Evolutionary conservation across 2,329 filamentous ascomycete genomes (phyloP).

Genomic region (Albophoma yamanashiensis): DNA sequence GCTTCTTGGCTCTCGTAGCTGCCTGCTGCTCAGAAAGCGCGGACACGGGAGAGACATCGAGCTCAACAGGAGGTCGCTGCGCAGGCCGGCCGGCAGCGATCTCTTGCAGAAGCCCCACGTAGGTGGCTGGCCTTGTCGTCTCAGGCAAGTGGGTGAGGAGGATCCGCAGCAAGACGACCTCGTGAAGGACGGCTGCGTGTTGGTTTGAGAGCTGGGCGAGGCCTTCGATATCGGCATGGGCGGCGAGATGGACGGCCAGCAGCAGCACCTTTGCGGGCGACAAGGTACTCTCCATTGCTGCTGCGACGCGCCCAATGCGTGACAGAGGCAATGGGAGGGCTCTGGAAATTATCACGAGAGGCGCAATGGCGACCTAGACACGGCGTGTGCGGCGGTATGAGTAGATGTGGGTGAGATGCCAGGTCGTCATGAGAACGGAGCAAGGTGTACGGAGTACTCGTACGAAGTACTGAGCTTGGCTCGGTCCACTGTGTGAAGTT

Average conservation of each 20-base stretch:
- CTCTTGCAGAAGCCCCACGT: conserved; percentile 49
- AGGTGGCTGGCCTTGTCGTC: conserved; percentile 50
- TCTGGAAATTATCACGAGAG: background rate
- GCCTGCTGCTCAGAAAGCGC: conserved; percentile 53
- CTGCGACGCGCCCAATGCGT: background rate
- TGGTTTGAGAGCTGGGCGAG: conserved; percentile 49
- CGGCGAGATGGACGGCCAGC: conserved; percentile 60
- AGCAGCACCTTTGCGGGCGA: conserved; percentile 61
- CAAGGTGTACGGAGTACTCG: too few relatives aligned
- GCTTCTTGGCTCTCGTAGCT: conserved; percentile 49
- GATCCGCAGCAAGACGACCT: conserved; percentile 58
- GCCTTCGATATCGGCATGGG: conserved; percentile 51
- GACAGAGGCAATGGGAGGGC: background rate
- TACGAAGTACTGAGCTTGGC: too few relatives aligned
- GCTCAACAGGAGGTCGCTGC: conserved; percentile 25
- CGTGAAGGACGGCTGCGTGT: conserved; percentile 46
- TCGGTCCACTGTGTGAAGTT: too few relatives aligned
- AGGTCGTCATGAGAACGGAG: background rate
- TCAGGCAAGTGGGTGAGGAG: conserved; percentile 71
- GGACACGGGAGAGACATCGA: conserved; percentile 47
- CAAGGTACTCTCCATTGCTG: conserved; percentile 26
- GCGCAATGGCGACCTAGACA: background rate
- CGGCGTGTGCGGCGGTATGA: background rate
- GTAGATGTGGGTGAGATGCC: background rate
- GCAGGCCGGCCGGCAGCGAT: conserved; percentile 38